Percentiles rank a stretch among this genome's conserved stretches.
Evolutionary conservation across 2,329 filamentous ascomycete species (phyloP).

Genomic region (Pseudopithomyces maydicus): DNA sequence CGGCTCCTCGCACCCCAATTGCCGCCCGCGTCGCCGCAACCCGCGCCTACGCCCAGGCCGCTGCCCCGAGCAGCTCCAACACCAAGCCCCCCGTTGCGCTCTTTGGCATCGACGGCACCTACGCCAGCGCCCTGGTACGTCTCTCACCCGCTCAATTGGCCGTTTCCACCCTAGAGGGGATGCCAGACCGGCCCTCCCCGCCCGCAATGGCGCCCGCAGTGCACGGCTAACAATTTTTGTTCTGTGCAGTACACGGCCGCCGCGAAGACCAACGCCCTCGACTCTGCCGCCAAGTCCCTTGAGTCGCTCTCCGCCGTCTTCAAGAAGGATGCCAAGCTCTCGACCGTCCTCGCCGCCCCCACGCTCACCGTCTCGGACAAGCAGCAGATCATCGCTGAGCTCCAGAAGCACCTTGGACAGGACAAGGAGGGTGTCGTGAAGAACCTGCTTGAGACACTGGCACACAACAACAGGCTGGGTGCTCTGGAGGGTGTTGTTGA

Average conservation of each 20-base stretch:
- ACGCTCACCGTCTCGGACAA: constrained; percentile 82
- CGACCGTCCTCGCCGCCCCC: constrained; percentile 75
- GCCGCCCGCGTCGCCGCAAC: constrained; percentile 65
- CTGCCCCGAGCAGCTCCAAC: constrained; percentile 60
- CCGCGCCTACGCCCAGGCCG: constrained; percentile 75
- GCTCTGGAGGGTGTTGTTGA: constrained; percentile 80
- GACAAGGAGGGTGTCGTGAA: constrained; percentile 81
- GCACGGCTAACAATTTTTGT: constrained; percentile 31
- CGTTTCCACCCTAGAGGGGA: background rate
- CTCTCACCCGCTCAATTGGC: constrained; percentile 23
- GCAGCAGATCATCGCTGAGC: constrained; percentile 81
- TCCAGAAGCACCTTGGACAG: constrained; percentile 77
- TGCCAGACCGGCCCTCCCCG: background rate
- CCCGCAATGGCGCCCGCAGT: constrained; percentile 18
- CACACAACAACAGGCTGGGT: constrained; percentile 93
- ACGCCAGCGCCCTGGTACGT: constrained; percentile 96
- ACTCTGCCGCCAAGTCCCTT: constrained; percentile 82
- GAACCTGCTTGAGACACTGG: constrained; percentile 90
- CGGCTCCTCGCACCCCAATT: constrained; percentile 62
- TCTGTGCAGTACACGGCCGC: constrained; percentile 85
- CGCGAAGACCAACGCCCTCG: constrained; percentile 83
- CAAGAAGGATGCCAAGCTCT: constrained; percentile 83
- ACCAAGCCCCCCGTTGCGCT: constrained; percentile 87
- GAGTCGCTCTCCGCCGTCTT: constrained; percentile 72
- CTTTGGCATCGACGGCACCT: constrained; percentile 96